Evolutionary conservation across 2,329 filamentous ascomycete genomes (phyloP).

Genomic region (Leptodontidium sp.): DNA sequence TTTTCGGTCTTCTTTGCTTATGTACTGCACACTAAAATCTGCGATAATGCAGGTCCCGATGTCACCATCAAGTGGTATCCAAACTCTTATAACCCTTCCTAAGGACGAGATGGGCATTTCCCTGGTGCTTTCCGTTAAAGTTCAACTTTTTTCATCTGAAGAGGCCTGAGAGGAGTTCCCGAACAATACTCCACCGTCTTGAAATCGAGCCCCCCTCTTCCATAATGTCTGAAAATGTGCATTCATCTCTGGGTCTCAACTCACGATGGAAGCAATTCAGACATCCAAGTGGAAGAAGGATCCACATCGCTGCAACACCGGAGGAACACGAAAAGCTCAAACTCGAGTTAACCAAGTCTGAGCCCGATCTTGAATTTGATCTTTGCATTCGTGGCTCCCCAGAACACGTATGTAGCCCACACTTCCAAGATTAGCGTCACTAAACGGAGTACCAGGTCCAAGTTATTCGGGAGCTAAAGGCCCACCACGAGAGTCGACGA

Average conservation of each 20-base stretch:
- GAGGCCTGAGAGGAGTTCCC: neutral
- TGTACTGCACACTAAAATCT: constrained; percentile 7
- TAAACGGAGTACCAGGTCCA: neutral
- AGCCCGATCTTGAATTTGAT: constrained; percentile 9
- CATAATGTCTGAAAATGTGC: neutral
- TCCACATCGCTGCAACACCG: neutral
- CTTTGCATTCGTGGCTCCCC: neutral
- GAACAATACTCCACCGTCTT: neutral
- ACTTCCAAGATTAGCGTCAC: neutral
- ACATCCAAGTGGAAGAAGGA: constrained; percentile 10
- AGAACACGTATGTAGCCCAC: neutral
- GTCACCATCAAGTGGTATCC: neutral
- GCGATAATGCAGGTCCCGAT: constrained; percentile 9
- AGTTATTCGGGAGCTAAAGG: constrained; percentile 3
- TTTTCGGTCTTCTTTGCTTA: neutral
- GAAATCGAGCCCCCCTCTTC: neutral
- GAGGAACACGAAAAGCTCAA: neutral
- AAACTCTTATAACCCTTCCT: neutral
- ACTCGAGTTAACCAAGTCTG: neutral
- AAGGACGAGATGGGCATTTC: neutral
- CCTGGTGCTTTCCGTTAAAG: neutral
- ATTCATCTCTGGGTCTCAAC: neutral
- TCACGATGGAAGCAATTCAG: neutral
- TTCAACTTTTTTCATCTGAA: neutral
- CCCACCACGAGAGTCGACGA: constrained; percentile 1